Conservation (phyloP, 306 rosid genomes). For the Corylus heterophylla region DNA sequence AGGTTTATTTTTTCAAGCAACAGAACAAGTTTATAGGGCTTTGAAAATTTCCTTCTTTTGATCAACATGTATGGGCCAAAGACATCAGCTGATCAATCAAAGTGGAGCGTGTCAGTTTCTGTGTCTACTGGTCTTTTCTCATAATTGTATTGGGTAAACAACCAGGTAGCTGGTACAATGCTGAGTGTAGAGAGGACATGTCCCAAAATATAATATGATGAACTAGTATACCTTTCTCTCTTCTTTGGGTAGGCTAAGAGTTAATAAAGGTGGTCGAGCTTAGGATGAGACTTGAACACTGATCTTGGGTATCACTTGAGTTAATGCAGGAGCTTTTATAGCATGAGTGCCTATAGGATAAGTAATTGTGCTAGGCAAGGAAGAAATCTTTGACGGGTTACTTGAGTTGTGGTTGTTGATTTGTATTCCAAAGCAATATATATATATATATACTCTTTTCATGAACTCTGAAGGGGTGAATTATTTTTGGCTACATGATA, state of each 20-base stretch:
- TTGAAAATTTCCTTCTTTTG: background rate
- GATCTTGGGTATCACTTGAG: background rate
- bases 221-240: background rate
- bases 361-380: background rate
- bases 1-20: background rate
- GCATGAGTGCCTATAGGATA: background rate
- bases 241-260: background rate
- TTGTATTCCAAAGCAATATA: background rate
- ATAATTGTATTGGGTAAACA: background rate
- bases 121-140: background rate
- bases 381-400: background rate
- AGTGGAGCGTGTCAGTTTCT: background rate
- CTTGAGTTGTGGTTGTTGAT: background rate
- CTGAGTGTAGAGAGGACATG: background rate
- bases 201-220: background rate
- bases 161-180: background rate
- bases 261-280: background rate
- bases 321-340: background rate
- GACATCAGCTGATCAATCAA: background rate
- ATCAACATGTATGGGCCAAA: background rate
- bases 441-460: no score
- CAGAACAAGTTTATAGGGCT: background rate
- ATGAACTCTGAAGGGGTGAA: background rate
- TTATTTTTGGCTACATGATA: conserved; percentile 7
- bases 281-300: background rate